Evolutionary conservation across 495 filamentous ascomycete genomes (phyloP).

Genomic region (Talaromyces adpressus): DNA sequence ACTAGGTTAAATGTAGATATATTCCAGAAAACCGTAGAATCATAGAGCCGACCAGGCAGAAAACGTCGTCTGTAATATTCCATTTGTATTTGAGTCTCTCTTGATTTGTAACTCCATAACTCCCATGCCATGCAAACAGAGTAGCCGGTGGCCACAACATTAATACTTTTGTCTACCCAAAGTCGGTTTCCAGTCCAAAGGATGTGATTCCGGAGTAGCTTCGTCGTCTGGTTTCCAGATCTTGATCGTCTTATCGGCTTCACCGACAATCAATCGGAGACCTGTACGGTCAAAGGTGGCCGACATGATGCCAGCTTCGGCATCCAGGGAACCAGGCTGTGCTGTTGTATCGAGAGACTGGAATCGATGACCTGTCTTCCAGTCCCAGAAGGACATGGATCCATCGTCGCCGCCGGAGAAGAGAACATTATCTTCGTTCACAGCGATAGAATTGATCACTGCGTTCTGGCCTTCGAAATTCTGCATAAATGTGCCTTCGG

Average conservation of each 20-base stretch:
- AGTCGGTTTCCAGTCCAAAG: conserved; percentile 87
- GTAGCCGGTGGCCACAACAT: background rate
- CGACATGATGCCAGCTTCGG: conserved; percentile 90
- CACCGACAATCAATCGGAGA: conserved; percentile 81
- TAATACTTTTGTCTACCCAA: conserved; percentile 65
- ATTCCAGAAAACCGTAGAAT: background rate
- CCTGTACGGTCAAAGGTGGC: conserved; percentile 87
- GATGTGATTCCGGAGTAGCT: conserved; percentile 86
- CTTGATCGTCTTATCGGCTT: conserved; percentile 97
- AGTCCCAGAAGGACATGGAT: conserved; percentile 97
- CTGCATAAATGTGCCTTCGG: conserved; percentile 97
- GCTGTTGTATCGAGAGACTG: conserved; percentile 83
- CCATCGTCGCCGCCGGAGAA: conserved; percentile 97
- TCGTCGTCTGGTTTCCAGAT: conserved; percentile 89
- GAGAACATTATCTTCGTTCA: conserved; percentile 90
- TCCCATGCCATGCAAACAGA: conserved; percentile 9
- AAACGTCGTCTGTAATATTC: background rate
- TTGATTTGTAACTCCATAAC: conserved; percentile 3
- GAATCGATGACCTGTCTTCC: conserved; percentile 92
- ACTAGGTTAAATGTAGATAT: background rate
- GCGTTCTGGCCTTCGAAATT: conserved; percentile 97
- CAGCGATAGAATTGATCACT: conserved; percentile 89
- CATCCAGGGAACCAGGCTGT: conserved; percentile 89
- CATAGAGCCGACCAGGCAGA: background rate
- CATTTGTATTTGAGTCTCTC: background rate